These are phyloP conservation scores for peach (Prunus persica) DNA, from an alignment of 306 rosid genomes.

Conservation along the genomic window DNA sequence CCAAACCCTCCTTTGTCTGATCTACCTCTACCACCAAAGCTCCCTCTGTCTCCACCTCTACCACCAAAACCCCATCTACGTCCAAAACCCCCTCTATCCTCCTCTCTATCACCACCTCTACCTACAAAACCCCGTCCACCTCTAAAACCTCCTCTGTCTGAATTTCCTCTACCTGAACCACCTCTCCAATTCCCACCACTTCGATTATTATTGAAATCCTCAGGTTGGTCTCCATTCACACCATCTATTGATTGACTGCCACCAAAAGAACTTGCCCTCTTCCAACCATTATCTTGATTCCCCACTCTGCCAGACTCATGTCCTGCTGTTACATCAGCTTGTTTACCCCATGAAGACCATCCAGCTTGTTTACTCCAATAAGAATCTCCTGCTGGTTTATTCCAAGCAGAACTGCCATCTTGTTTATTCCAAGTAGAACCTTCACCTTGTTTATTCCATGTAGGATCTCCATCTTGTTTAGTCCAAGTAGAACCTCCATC, in stretches of 20 bases:
- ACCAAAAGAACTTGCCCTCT: too few species aligned
- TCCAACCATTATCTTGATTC: too few species aligned
- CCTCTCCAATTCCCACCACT: too few species aligned
- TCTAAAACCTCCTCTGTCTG: too few species aligned
- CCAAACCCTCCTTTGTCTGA: constrained; percentile 46
- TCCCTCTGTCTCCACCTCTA: constrained; percentile 53
- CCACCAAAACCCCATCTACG: constrained; percentile 27
- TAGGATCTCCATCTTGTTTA: constrained; percentile 1
- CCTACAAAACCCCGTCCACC: too few species aligned
- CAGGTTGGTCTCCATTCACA: too few species aligned
- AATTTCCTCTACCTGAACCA: too few species aligned
- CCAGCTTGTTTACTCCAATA: constrained; percentile 30
- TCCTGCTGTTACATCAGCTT: constrained; percentile 1
- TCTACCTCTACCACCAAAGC: constrained; percentile 56
- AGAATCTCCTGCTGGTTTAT: constrained; percentile 27
- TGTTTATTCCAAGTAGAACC: constrained; percentile 3
- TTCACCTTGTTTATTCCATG: constrained; percentile 8
- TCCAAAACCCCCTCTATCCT: constrained; percentile 28
- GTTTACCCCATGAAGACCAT: not conserved
- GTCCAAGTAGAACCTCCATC: constrained; percentile 22
- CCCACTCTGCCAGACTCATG: too few species aligned
- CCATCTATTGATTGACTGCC: too few species aligned
- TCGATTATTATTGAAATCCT: too few species aligned
- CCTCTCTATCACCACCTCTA: too few species aligned
- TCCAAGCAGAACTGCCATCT: constrained; percentile 8